Evolutionary conservation across 371 early-diverging fungal genomes (phyloP), one percentile per base, ranked within the genome.

Genomic region (Mortierella sp.): DNA sequence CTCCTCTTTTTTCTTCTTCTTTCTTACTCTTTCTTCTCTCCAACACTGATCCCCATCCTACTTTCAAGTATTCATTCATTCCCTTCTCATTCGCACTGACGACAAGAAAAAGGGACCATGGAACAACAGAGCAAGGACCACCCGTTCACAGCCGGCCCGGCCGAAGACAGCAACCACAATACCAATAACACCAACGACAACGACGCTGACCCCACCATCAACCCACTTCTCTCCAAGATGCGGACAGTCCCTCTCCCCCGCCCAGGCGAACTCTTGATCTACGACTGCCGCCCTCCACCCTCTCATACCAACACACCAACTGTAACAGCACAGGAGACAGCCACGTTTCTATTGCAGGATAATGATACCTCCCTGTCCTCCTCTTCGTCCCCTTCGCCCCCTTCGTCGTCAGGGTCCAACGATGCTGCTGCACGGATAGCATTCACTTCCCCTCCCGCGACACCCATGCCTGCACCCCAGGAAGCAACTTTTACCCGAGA

Each of bases 231-330:
- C 1, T 56, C 70, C 18, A 41, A 48, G 49, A 29, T n/a, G 51
- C 49, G 60, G 11, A 24, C 75, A 10, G 85, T 84, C 27, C 85
- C 85, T 21, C 38, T 73, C n/a, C 85, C 83, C 44, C 79, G 78
- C 7, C 91, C 92, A 21, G 91, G 92, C 18, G 88, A 92, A 55
- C 80, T 92, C 16, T 72, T 91, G 71, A 82, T 87, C 70, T 89
- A 92, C 58, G 92, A 92, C 82, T 91, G 85, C 55, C 83, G 92
- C 38, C 77, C 81, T 14, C 46, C 55, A 27, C 24, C 75, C 18
- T 29, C 63, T 56, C 0, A 65, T 8, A 38, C 21, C 65, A 38
- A 65, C 14, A 38, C 49, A 10, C 0, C 74, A 29, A 29, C 65
- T 32, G 35, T 63, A 21, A 32, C 63, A 27, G n/a, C 51, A 3